phyloP scores from a whole-genome alignment of 2,329 filamentous ascomycete genomes.

The Cephalotrichum gorgonifer region DNA sequence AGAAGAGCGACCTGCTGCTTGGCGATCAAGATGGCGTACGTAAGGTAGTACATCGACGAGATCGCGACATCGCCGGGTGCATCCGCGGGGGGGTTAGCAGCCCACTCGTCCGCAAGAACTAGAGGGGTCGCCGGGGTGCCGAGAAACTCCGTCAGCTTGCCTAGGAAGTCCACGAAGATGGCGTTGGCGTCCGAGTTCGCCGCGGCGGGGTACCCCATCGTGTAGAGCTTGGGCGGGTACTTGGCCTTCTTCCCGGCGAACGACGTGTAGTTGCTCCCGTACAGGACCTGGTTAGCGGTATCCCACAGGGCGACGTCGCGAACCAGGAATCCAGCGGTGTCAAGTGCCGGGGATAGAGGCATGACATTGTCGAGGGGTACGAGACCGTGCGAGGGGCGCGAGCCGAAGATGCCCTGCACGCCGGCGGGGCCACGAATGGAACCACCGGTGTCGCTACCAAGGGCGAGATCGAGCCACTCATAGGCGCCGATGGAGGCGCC shows the following conservation, averaged over 20 bases:
- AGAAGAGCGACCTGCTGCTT: conserved; percentile 25
- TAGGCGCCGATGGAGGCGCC: conserved; percentile 28
- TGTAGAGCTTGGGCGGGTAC: conserved; percentile 20
- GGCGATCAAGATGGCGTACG: conserved; percentile 24
- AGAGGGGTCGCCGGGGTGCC: conserved; percentile 10
- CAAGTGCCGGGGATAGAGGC: conserved; percentile 27
- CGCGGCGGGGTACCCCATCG: conserved; percentile 15
- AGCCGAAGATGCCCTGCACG: conserved; percentile 31
- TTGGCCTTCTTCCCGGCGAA: conserved; percentile 10
- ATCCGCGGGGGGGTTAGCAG: conserved; percentile 4
- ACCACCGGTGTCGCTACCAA: conserved; percentile 32
- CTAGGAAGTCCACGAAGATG: conserved; percentile 17
- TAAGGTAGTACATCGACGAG: conserved; percentile 16
- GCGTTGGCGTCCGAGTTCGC: conserved; percentile 8
- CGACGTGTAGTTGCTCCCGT: conserved; percentile 21
- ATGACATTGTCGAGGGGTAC: conserved; percentile 29
- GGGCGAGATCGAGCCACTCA: conserved; percentile 31
- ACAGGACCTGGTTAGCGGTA: conserved; percentile 18
- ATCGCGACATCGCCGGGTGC: conserved; percentile 8
- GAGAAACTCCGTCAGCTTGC: conserved; percentile 16
- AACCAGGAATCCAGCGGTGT: conserved; percentile 32
- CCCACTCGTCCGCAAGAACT: conserved; percentile 16
- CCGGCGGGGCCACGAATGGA: conserved; percentile 34
- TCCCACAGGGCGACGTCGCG: conserved; percentile 25
- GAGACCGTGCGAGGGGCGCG: conserved; percentile 29